A percentile compares a stretch with the other conserved stretches of the same genome.
phyloP scores from a whole-genome alignment of 2,329 filamentous ascomycete genomes.

The Xylaria sp. region DNA sequence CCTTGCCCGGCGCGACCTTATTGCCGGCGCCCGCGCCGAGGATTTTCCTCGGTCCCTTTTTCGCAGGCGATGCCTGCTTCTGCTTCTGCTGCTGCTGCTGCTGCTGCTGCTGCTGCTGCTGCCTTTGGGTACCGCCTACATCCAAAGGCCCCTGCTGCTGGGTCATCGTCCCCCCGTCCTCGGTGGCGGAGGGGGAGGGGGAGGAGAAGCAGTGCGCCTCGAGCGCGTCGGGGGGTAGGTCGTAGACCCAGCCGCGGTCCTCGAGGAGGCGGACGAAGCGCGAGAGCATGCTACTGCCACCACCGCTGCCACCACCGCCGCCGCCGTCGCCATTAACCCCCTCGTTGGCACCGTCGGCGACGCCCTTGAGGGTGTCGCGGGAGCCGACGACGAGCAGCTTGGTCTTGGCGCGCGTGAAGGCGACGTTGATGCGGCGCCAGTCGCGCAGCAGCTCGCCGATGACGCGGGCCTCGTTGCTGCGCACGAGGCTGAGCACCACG shows the following conservation, averaged over 20 bases:
- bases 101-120: too few relatives aligned
- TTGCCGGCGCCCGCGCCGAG: constrained; percentile 14
- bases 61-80: constrained; percentile 19
- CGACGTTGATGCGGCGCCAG: constrained; percentile 93
- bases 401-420: constrained; percentile 88
- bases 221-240: constrained; percentile 66
- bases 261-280: constrained; percentile 80
- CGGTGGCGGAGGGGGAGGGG: too few relatives aligned
- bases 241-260: constrained; percentile 74
- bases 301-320: too few relatives aligned
- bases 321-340: too few relatives aligned
- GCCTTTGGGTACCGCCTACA: too few relatives aligned
- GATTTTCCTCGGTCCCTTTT: constrained; percentile 34
- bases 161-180: too few relatives aligned
- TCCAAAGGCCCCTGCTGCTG: too few relatives aligned
- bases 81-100: constrained; percentile 16
- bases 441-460: constrained; percentile 94
- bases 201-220: constrained; percentile 71
- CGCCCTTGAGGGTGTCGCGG: constrained; percentile 73
- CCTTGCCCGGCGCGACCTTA: constrained; percentile 39
- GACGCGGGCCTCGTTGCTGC: constrained; percentile 77
- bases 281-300: constrained; percentile 77
- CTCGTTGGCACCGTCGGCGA: constrained; percentile 69
- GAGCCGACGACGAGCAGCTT: constrained; percentile 91
- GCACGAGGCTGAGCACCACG: constrained; percentile 82